These are phyloP conservation scores for Entomortierella lignicola DNA, from an alignment of 192 early-diverging fungal species.

Conservation along the genomic window DNA sequence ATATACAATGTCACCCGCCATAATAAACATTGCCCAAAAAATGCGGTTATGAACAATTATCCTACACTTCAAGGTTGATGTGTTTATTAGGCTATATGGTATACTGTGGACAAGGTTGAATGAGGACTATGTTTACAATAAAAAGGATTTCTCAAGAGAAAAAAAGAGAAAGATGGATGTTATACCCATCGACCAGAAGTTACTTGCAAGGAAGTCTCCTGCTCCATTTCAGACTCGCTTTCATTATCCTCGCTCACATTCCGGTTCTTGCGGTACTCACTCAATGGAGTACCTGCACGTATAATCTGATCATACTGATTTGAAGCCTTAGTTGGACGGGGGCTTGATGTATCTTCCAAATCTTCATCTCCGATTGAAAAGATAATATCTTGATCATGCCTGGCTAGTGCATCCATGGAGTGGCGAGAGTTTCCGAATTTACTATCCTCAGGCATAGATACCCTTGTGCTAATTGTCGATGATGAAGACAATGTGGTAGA, in stretches of 20 bases:
- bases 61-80: background rate
- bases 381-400: conserved; percentile 44
- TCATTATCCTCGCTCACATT: conserved; percentile 22
- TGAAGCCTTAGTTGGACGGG: background rate
- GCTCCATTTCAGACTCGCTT: conserved; percentile 49
- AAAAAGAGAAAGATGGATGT: background rate
- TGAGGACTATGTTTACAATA: background rate
- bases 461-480: background rate
- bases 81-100: too few relatives aligned
- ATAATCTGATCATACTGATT: background rate
- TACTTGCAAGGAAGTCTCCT: conserved; percentile 1
- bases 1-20: background rate
- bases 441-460: background rate
- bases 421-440: background rate
- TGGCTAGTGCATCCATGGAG: conserved; percentile 16
- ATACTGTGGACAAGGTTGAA: background rate
- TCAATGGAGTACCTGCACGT: conserved; percentile 35
- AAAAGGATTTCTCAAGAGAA: conserved; percentile 3
- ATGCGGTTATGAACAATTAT: background rate
- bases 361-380: conserved; percentile 50
- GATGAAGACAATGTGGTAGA: background rate
- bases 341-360: background rate
- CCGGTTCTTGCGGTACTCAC: conserved; percentile 30
- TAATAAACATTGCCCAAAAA: too few relatives aligned
- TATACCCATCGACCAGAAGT: conserved; percentile 31